Percentiles rank a stretch among this genome's conserved stretches.
Evolutionary conservation across 2,329 filamentous ascomycete species (phyloP).

Genomic region (Rhynchosporium graminicola): DNA sequence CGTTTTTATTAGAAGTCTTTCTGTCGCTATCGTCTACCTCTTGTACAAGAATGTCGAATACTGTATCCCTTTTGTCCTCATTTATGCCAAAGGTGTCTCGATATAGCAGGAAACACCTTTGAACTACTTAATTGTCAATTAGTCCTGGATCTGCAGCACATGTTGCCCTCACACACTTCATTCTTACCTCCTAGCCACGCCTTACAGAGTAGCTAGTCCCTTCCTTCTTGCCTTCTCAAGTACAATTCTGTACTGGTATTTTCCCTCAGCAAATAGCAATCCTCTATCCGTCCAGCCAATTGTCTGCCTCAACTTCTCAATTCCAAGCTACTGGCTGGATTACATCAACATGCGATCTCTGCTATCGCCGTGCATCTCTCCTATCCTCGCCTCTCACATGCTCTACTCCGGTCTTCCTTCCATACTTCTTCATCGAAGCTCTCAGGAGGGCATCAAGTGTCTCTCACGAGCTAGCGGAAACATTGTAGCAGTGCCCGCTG

Average conservation of each 20-base stretch:
- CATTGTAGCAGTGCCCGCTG: conserved; percentile 47
- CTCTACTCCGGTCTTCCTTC: conserved; percentile 39
- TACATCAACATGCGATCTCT: conserved; percentile 21
- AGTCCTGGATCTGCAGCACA: too few species aligned
- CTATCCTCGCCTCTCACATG: conserved; percentile 24
- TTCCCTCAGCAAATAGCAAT: conserved; percentile 22
- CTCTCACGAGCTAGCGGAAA: conserved; percentile 49
- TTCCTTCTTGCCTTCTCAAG: conserved; percentile 15
- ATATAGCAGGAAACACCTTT: too few species aligned
- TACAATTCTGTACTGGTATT: conserved; percentile 20
- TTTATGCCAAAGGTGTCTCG: too few species aligned
- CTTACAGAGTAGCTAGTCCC: not conserved
- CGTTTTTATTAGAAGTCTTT: too few species aligned
- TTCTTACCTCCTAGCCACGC: not conserved
- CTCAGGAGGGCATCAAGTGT: conserved; percentile 45
- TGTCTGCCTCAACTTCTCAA: conserved; percentile 25
- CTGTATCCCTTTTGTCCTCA: too few species aligned
- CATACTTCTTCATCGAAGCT: conserved; percentile 46
- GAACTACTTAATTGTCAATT: too few species aligned
- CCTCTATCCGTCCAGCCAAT: conserved; percentile 26
- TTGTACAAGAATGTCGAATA: too few species aligned
- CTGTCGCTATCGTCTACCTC: too few species aligned
- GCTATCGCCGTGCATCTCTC: not conserved
- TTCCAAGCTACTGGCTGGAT: conserved; percentile 25
- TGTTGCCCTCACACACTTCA: not conserved